A percentile compares a stretch with the other conserved stretches of the same genome.
Conservation (phyloP, 2,329 filamentous ascomycete genomes). For the Ophiobolus disseminans region DNA sequence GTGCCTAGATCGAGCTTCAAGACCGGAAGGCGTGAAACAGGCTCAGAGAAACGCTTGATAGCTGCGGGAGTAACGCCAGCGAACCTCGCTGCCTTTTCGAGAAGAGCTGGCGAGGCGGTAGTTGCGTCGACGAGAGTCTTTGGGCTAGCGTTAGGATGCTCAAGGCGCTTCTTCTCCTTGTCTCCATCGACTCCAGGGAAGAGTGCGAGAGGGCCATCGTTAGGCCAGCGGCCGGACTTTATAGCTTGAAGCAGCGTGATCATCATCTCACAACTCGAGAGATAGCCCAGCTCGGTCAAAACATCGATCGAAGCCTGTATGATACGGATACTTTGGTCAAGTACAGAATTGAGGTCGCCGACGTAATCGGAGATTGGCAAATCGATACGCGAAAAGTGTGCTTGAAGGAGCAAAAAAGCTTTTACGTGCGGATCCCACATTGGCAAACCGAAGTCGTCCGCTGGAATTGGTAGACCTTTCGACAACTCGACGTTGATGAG, state of each 20-base stretch:
- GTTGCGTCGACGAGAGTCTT: conserved; percentile 51
- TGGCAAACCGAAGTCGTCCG: conserved; percentile 71
- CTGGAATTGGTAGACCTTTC: conserved; percentile 75
- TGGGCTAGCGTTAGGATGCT: conserved; percentile 45
- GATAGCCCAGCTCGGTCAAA: conserved; percentile 83
- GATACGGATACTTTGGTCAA: conserved; percentile 97
- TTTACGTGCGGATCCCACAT: conserved; percentile 99
- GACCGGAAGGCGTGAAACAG: conserved; percentile 71
- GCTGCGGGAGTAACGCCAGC: conserved; percentile 59
- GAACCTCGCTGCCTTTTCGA: conserved; percentile 53
- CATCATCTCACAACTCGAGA: conserved; percentile 80
- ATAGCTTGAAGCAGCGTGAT: conserved; percentile 87
- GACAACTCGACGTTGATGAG: conserved; percentile 93
- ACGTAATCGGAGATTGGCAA: conserved; percentile 97
- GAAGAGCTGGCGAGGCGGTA: conserved; percentile 12
- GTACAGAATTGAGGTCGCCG: conserved; percentile 84
- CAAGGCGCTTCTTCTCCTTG: conserved; percentile 52
- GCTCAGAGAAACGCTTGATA: conserved; percentile 63
- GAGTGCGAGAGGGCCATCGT: conserved; percentile 78
- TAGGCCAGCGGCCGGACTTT: conserved; percentile 91
- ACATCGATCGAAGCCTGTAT: conserved; percentile 95
- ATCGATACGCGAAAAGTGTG: conserved; percentile 90
- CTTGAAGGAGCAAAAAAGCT: conserved; percentile 89
- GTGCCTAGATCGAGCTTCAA: conserved; percentile 68
- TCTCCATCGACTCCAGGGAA: conserved; percentile 72